Base-by-base conservation (phyloP, 2,329 filamentous ascomycete genomes). In the Fusarium sp. region DNA sequence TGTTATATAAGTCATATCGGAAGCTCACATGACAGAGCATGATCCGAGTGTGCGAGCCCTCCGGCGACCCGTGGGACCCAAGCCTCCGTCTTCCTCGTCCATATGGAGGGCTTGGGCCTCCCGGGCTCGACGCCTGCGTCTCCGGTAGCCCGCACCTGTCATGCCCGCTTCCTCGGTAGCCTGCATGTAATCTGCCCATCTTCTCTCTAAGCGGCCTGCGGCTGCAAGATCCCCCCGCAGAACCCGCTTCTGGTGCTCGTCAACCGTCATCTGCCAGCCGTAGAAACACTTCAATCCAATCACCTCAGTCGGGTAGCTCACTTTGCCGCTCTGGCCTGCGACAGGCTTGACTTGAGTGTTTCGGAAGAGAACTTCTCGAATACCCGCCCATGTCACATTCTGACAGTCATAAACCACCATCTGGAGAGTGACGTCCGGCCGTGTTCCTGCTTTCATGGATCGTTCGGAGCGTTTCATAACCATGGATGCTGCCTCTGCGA, bases 131-230 rank as follows among this genome's bases (percentile, higher is more conserved):
- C 95, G 88, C 73, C 95, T 87, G 68, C 95, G 86, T 63, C 95
- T 87, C 63, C 95, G 88, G 3, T 89, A 86, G 7, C 93, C 91
- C 1, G 88, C 88, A 2, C 92, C 94, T 3, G 85, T 87, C 4
- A 89, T 89, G 4, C 92, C 93, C 0, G 93, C 94, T 81, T 98
- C 96, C 82, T 98, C 95, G 60, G 90, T 94, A 18, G 94, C 92
- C 84, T 97, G 94, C 95, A 98, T 98, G 82, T 95, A 97, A 64
- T 97, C 93, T 0, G 93, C 93, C 96, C 96, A 98, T 81, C 96
- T 97, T 73, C 92, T 89, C 85, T 98, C 95, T 22, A 98, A 87
- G n/a, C 94, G 87, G 40, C 88, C 88, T 1, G 97, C 97, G 1
- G 93, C 88, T 0, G 88, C 86, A 68, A 95, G 89, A 71, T 98